Conservation (phyloP, 2,329 filamentous ascomycete species). For the Fusarium austroafricanum region DNA sequence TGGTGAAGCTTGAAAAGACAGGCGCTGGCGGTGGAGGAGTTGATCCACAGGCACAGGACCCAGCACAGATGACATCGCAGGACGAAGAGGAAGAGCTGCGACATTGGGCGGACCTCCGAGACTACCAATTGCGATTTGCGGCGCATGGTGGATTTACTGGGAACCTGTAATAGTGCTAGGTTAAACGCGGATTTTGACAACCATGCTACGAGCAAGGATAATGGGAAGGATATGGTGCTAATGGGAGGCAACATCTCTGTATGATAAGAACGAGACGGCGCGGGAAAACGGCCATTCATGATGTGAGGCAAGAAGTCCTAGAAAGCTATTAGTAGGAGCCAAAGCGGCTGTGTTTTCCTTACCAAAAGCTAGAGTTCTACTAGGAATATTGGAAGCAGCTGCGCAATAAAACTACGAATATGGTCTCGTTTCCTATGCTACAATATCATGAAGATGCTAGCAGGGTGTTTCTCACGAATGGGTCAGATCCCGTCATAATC, state of each 20-base stretch:
- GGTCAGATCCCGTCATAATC: too few relatives aligned
- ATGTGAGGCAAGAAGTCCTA: background rate
- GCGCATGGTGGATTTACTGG: constrained; percentile 68
- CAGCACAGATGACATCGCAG: constrained; percentile 59
- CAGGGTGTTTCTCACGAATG: too few relatives aligned
- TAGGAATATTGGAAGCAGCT: background rate
- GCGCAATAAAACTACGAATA: background rate
- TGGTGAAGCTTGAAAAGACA: constrained; percentile 78
- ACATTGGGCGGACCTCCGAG: constrained; percentile 81
- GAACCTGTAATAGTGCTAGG: constrained; percentile 27
- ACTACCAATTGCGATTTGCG: constrained; percentile 80
- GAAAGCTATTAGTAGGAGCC: background rate
- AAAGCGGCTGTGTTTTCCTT: constrained; percentile 3
- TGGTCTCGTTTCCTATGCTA: background rate
- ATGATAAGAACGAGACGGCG: constrained; percentile 5
- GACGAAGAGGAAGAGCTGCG: constrained; percentile 81
- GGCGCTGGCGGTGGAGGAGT: constrained; percentile 53
- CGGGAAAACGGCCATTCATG: background rate
- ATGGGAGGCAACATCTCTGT: constrained; percentile 4
- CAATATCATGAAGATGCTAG: too few relatives aligned
- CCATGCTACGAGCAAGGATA: background rate
- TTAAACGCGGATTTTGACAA: background rate
- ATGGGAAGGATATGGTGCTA: background rate
- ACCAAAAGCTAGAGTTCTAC: constrained; percentile 1
- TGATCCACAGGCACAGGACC: constrained; percentile 49